These are phyloP conservation scores for Aspergillus sergii DNA, from an alignment of 2,329 filamentous ascomycete genomes.

Conservation along the genomic window DNA sequence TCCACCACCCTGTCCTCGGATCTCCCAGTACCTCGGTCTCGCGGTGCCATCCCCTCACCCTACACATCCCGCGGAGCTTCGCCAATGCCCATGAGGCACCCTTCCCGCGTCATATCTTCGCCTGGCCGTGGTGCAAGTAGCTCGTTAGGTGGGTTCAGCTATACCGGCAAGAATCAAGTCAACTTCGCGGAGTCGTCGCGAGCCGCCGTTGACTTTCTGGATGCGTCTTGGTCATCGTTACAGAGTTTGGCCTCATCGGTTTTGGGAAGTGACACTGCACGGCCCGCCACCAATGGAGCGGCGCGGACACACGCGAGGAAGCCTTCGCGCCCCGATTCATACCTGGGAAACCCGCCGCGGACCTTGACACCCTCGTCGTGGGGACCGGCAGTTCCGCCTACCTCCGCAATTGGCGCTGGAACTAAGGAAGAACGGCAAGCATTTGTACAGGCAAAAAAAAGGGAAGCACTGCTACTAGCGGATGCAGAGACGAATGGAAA, in stretches of 20 bases:
- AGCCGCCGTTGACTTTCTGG: constrained; percentile 42
- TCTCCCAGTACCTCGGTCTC: constrained; percentile 40
- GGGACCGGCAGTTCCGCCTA: constrained; percentile 43
- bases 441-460: constrained; percentile 51
- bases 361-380: constrained; percentile 35
- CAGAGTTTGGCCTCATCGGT: constrained; percentile 53
- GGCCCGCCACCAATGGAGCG: constrained; percentile 29
- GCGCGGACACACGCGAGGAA: constrained; percentile 36
- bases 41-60: constrained; percentile 45
- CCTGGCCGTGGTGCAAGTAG: constrained; percentile 25
- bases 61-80: constrained; percentile 39
- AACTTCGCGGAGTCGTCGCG: constrained; percentile 29
- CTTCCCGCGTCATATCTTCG: constrained; percentile 35
- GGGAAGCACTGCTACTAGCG: constrained; percentile 48
- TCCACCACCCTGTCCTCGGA: constrained; percentile 32
- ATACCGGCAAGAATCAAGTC: constrained; percentile 24
- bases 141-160: constrained; percentile 29
- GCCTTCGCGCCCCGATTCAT: constrained; percentile 39
- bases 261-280: constrained; percentile 43
- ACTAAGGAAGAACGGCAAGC: constrained; percentile 49
- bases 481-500: constrained; percentile 43
- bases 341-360: constrained; percentile 29
- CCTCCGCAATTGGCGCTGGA: constrained; percentile 38
- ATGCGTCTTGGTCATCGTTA: constrained; percentile 52
- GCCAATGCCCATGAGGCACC: constrained; percentile 42